Base-by-base conservation (phyloP, 371 early-diverging fungal species). In the Mortierella sp. region DNA sequence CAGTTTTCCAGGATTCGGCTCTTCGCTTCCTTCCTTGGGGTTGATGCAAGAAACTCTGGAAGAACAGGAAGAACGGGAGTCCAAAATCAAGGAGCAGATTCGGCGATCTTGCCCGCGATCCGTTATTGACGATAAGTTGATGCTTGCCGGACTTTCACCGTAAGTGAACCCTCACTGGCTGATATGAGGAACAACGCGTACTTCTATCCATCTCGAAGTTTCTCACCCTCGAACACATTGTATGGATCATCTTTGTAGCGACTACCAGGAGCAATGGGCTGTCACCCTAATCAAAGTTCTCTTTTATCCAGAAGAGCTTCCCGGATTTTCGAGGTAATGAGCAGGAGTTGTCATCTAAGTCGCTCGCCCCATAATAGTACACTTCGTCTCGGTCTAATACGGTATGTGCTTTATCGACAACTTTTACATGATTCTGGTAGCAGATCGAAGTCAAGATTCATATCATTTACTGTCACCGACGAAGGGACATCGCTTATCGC, bases 401-500 rank as follows among this genome's bases (percentile, higher is more conserved):
- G n/a, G n/a, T n/a, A n/a, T n/a, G 11, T 17, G 39, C 17, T 39
- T 39, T 39, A 14, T 17, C 39, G 17, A 11, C 39, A 3, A 39
- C 28, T 42, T 31, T 44, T 31, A 23, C 30, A 27, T 43, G 9
- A 34, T 7, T 15, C 19, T 17, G 9, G 6, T n/a, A 62, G 70
- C 24, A 34, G 46, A 17, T n/a, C 51, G 15, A 60, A 60, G 42
- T 60, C 72, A 1, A 48, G 76, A 9, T 83, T 83, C 61, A 81
- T 83, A 37, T 83, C 83, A 34, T 84, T 84, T 59, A 86, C 86
- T 4, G 60, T 79, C n/a, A 82, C 82, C 1, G 79, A 82, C 43
- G 86, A 86, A 37, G 86, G 86, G 34, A 79, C 84, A 2, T 84
- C 84, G 1, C 70, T 86, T 23, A 81, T 86, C n/a, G 82, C 82